Evolutionary conservation across 805 yeast species (phyloP), one percentile per base, ranked within the genome.

Genomic region (Myxozyma neotropica): DNA sequence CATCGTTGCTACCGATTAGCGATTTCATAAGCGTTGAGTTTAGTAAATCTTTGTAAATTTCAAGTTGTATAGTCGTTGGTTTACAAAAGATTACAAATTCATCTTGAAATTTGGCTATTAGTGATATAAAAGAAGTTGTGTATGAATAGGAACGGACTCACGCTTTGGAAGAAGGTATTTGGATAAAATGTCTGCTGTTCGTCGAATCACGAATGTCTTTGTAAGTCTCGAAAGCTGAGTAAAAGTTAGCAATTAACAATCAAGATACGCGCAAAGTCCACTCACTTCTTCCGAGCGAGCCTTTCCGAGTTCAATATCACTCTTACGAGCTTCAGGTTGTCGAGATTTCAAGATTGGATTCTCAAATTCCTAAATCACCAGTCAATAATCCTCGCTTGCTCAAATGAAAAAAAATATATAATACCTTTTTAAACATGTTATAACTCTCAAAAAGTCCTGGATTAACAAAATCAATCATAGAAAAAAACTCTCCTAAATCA

Each of bases 401-500:
- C n/a, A n/a, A n/a, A n/a, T n/a, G n/a, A n/a, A n/a, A n/a, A n/a
- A n/a, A n/a, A n/a, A n/a, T 2, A 29, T 48, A n/a, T 1, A 27
- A 33, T 38, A 59, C 63, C 33, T 21, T 64, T 38, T 65, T 69
- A 57, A 77, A 84, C 17, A 75, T 72, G 24, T 80, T 76, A 57
- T 81, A 80, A 0, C 78, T 75, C 0, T 96, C 96, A 26, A 94
- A 75, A 0, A 88, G 75, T 0, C 92, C 93, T 0, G 97, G 97
- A 68, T 90, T 91, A 12, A 90, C 76, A 70, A 93, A 93, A 69
- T 90, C 87, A 5, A 87, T 82, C 67, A 94, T 83, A 8, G 87
- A 85, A 73, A 77, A 89, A 71, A 89, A 93, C 70, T 94, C 99
- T 1, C 75, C 75, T 49, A 94, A 79, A 71, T 94, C 96, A 73